A percentile compares a stretch with the other conserved stretches of the same genome.
These are phyloP conservation scores for Colletotrichum liaoningense DNA, from an alignment of 2,329 filamentous ascomycete genomes.

Conservation along the genomic window DNA sequence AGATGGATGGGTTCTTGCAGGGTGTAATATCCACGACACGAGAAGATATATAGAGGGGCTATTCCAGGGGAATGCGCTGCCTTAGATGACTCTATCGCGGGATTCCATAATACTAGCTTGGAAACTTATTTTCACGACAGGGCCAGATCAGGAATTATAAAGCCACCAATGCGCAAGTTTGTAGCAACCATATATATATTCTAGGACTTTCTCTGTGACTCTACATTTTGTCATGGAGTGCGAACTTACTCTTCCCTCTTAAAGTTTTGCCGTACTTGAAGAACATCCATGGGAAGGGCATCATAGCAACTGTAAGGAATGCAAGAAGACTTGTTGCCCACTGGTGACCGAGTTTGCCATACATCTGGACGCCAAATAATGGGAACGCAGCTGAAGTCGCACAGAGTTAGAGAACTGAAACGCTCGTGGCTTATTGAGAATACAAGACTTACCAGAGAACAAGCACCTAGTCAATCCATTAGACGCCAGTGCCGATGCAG, in stretches of 20 bases:
- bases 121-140: neutral
- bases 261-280: constrained; percentile 69
- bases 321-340: constrained; percentile 74
- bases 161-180: too few relatives aligned
- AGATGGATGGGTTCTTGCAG: neutral
- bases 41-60: neutral
- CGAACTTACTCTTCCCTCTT: constrained; percentile 65
- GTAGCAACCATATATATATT: too few relatives aligned
- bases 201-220: neutral
- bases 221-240: constrained; percentile 37
- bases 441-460: constrained; percentile 70
- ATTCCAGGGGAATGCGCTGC: neutral
- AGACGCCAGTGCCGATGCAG: constrained; percentile 83
- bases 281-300: constrained; percentile 73
- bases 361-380: constrained; percentile 80
- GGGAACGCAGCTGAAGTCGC: constrained; percentile 72
- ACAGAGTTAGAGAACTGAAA: neutral
- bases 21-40: neutral
- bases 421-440: neutral
- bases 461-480: constrained; percentile 82
- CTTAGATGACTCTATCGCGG: too few relatives aligned
- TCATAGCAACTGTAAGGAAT: constrained; percentile 70
- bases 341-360: constrained; percentile 73
- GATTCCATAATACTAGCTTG: too few relatives aligned
- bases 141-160: neutral